Conservation (phyloP, 1,284 basidiomycete genomes). For the Puccinia novopanici region DNA sequence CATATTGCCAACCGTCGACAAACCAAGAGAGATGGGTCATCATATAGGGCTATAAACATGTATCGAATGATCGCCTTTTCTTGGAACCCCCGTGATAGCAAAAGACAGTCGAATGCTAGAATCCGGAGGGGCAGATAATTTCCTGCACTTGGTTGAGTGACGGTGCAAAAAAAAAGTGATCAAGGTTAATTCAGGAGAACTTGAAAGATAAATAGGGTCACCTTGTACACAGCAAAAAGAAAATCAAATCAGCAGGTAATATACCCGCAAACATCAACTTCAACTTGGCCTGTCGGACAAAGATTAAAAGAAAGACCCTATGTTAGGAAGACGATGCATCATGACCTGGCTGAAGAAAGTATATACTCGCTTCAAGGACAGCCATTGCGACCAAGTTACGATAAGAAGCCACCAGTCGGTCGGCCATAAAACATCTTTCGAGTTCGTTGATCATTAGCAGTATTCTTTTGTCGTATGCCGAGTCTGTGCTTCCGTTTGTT, state of each 20-base stretch:
- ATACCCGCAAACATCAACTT: slow-evolving; percentile 77
- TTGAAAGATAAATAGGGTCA: slow-evolving; percentile 57
- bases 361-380: slow-evolving; percentile 72
- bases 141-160: slow-evolving; percentile 69
- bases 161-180: no score
- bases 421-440: slow-evolving; percentile 89
- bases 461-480: slow-evolving; percentile 65
- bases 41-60: slow-evolving; percentile 81
- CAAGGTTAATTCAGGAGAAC: slow-evolving; percentile 20
- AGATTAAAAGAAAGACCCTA: slow-evolving; percentile 14
- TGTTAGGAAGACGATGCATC: no score
- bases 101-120: slow-evolving; percentile 87
- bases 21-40: slow-evolving; percentile 79
- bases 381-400: slow-evolving; percentile 93
- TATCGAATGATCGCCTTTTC: slow-evolving; percentile 75
- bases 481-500: background rate
- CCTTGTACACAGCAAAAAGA: slow-evolving; percentile 87
- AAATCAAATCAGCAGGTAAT: slow-evolving; percentile 74
- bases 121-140: slow-evolving; percentile 88
- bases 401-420: slow-evolving; percentile 88
- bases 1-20: slow-evolving; percentile 82
- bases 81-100: slow-evolving; percentile 73
- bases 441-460: slow-evolving; percentile 76
- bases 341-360: slow-evolving; percentile 4
- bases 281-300: slow-evolving; percentile 70